phyloP scores from a whole-genome alignment of 805 yeast genomes.

The Metschnikowia rubicola region DNA sequence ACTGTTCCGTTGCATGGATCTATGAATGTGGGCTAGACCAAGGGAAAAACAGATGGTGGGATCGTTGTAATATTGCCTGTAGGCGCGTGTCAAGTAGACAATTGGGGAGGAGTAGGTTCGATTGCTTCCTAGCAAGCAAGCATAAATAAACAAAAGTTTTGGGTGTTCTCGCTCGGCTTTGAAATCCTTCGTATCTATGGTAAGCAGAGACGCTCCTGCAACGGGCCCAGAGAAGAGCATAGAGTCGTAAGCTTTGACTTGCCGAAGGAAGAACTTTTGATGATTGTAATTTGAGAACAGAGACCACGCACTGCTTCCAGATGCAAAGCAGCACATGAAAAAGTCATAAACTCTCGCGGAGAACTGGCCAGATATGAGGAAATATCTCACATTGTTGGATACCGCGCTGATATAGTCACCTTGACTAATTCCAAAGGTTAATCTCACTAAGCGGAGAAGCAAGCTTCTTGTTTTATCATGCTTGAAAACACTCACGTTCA shows the following conservation, averaged over 20 bases:
- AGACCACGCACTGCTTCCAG: constrained; percentile 57
- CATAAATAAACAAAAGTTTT: constrained; percentile 73
- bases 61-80: constrained; percentile 63
- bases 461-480: constrained; percentile 60
- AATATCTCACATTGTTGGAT: constrained; percentile 55
- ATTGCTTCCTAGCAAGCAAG: constrained; percentile 74
- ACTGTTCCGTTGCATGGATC: constrained; percentile 89
- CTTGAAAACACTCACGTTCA: constrained; percentile 72
- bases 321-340: constrained; percentile 62
- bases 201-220: constrained; percentile 75
- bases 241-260: constrained; percentile 84
- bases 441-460: constrained; percentile 58
- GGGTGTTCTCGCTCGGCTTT: constrained; percentile 48
- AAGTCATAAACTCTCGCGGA: constrained; percentile 63
- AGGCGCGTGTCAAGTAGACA: constrained; percentile 71
- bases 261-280: constrained; percentile 87
- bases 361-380: constrained; percentile 71
- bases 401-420: constrained; percentile 51
- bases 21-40: constrained; percentile 79
- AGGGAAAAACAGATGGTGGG: constrained; percentile 74
- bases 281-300: constrained; percentile 73
- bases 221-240: constrained; percentile 49
- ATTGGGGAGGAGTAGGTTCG: constrained; percentile 80
- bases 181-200: constrained; percentile 46
- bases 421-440: constrained; percentile 51